phyloP scores from a whole-genome alignment of 352 stramenopile species.

The Globisporangium yorkense region DNA sequence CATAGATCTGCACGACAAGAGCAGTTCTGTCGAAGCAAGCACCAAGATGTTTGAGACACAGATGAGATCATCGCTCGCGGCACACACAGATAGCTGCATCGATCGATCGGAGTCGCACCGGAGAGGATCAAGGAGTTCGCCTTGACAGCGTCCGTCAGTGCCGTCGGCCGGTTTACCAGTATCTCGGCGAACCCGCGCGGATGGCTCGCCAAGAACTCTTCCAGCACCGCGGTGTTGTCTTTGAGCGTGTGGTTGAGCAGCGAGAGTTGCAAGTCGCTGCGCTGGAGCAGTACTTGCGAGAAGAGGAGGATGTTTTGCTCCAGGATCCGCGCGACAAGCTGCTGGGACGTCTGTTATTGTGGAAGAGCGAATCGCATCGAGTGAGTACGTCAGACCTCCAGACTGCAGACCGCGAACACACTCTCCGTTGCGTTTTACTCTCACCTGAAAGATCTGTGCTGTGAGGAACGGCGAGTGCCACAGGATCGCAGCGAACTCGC shows the following conservation, averaged over 20 bases:
- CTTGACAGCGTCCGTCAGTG: conserved; percentile 45
- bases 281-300: conserved; percentile 48
- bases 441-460: conserved; percentile 66
- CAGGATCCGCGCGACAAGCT: conserved; percentile 54
- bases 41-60: background rate
- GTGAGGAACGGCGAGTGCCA: conserved; percentile 57
- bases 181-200: conserved; percentile 53
- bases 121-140: conserved; percentile 47
- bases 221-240: conserved; percentile 45
- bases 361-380: no score
- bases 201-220: conserved; percentile 67
- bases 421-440: background rate
- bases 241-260: conserved; percentile 56
- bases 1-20: conserved; percentile 35
- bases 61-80: background rate
- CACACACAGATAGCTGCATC: no score
- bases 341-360: conserved; percentile 33
- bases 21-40: conserved; percentile 18
- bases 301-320: conserved; percentile 72
- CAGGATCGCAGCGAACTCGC: conserved; percentile 49
- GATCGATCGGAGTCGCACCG: conserved; percentile 12
- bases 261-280: conserved; percentile 41
- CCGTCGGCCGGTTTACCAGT: conserved; percentile 42
- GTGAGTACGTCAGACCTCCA: no score
- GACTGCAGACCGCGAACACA: background rate